phyloP scores from a whole-genome alignment of 441 rosid genomes.

The Geranium incanum region DNA sequence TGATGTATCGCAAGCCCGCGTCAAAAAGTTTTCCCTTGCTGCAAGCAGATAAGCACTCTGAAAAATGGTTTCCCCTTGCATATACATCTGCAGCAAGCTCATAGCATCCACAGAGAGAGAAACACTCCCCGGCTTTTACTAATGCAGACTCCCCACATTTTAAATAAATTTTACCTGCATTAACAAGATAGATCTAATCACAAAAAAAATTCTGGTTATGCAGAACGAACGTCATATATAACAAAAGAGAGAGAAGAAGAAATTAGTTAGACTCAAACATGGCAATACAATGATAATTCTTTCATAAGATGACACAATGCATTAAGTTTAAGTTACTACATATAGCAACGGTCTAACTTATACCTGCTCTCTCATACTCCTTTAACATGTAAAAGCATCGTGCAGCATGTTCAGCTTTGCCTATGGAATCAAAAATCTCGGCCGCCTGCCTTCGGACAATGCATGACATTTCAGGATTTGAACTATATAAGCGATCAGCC shows the following conservation, averaged over 20 bases:
- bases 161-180: conserved; percentile 35
- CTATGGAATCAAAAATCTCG: conserved; percentile 36
- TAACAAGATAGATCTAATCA: background rate
- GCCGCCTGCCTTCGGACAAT: conserved; percentile 40
- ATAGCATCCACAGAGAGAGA: conserved; percentile 31
- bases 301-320: too few species aligned
- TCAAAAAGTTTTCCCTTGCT: conserved; percentile 37
- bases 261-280: background rate
- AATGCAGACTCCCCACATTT: conserved; percentile 31
- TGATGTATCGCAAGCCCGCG: conserved; percentile 30
- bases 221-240: too few species aligned
- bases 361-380: conserved; percentile 45
- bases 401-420: conserved; percentile 37
- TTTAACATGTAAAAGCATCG: conserved; percentile 33
- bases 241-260: background rate
- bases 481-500: conserved; percentile 33
- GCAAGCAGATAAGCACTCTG: conserved; percentile 33
- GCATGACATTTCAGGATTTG: conserved; percentile 31
- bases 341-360: background rate
- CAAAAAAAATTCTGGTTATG: background rate
- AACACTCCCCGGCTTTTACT: conserved; percentile 42
- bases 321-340: too few species aligned
- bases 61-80: conserved; percentile 28
- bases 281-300: background rate
- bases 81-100: conserved; percentile 41